phyloP scores from a whole-genome alignment of 2,329 filamentous ascomycete genomes.

The Chaetomium sp. region DNA sequence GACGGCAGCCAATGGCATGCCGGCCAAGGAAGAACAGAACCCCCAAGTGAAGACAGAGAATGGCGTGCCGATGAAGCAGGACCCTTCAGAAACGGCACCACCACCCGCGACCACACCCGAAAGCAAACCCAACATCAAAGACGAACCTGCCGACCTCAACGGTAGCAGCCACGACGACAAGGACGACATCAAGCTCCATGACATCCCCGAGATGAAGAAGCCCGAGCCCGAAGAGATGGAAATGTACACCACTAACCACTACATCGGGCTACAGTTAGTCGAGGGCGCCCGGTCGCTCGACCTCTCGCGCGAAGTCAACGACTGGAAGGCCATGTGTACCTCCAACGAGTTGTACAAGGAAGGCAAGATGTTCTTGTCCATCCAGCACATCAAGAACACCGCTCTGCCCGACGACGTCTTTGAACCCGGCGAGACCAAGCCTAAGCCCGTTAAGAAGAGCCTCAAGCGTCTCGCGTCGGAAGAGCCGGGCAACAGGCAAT shows the following conservation, averaged over 20 bases:
- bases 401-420: conserved; percentile 90
- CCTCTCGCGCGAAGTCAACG: conserved; percentile 72
- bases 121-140: conserved; percentile 4
- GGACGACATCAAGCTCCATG: conserved; percentile 21
- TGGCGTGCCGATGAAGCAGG: conserved; percentile 13
- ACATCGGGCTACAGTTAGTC: conserved; percentile 78
- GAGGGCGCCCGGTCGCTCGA: conserved; percentile 67
- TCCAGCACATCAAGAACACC: conserved; percentile 74
- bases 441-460: conserved; percentile 51
- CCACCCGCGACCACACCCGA: neutral
- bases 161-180: neutral
- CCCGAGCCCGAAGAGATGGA: conserved; percentile 27
- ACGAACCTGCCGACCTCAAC: conserved; percentile 4
- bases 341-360: conserved; percentile 68
- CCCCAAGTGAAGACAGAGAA: conserved; percentile 7
- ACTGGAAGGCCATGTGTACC: conserved; percentile 79
- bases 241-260: conserved; percentile 87
- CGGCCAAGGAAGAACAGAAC: conserved; percentile 20
- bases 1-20: conserved; percentile 14
- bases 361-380: conserved; percentile 68
- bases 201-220: conserved; percentile 20
- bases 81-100: neutral
- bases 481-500: conserved; percentile 28
- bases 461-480: conserved; percentile 34
- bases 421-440: conserved; percentile 66